These are phyloP conservation scores for Mycosphaerelloides madeirae DNA, from an alignment of 2,329 filamentous ascomycete species.

Conservation along the genomic window DNA sequence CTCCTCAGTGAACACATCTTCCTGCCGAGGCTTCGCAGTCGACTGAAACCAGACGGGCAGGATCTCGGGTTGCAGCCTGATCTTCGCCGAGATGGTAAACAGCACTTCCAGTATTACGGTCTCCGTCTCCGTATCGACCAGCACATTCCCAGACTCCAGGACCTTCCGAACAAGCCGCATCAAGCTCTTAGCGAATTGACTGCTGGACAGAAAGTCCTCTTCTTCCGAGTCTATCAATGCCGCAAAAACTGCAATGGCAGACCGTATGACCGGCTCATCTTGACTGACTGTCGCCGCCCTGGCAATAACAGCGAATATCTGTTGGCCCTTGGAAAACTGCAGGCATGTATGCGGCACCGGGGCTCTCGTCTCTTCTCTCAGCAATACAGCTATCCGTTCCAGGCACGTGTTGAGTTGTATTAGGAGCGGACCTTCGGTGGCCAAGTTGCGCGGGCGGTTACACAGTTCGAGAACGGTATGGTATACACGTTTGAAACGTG, in stretches of 20 bases:
- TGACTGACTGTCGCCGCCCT: conserved; percentile 82
- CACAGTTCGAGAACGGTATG: conserved; percentile 59
- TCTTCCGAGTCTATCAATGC: conserved; percentile 94
- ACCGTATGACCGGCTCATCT: conserved; percentile 79
- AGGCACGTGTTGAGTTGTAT: conserved; percentile 50
- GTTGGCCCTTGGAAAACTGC: conserved; percentile 75
- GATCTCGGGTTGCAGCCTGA: conserved; percentile 80
- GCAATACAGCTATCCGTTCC: conserved; percentile 58
- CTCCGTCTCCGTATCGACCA: conserved; percentile 75
- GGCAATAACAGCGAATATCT: conserved; percentile 83
- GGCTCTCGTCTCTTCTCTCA: conserved; percentile 83
- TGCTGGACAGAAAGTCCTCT: conserved; percentile 86
- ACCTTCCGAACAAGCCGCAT: conserved; percentile 81
- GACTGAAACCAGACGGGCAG: conserved; percentile 85
- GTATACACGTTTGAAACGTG: conserved; percentile 58
- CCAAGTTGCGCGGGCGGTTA: conserved; percentile 51
- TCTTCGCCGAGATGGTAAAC: conserved; percentile 96
- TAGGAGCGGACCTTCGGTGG: conserved; percentile 49
- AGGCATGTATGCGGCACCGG: conserved; percentile 90
- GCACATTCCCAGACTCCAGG: conserved; percentile 66
- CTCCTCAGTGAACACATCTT: conserved; percentile 47
- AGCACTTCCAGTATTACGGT: conserved; percentile 85
- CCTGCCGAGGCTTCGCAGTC: conserved; percentile 27
- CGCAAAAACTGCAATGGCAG: conserved; percentile 80
- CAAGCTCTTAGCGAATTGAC: conserved; percentile 77